Evolutionary conservation across 371 early-diverging fungal species (phyloP).

Genomic region (Entomophthora muscae): DNA sequence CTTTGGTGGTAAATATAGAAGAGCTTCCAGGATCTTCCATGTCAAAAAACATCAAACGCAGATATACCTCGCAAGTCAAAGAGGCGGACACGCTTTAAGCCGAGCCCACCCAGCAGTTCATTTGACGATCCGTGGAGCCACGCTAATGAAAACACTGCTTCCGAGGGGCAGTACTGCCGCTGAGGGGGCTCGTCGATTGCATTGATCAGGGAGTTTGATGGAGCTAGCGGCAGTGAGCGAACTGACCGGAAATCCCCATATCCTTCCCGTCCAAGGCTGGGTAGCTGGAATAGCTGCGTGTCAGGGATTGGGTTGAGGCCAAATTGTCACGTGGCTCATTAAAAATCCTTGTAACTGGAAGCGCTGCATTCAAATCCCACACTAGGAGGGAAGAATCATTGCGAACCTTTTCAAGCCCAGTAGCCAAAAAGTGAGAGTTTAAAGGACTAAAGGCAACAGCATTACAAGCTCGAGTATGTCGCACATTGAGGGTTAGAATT

Average conservation of each 20-base stretch:
- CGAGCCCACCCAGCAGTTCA: constrained; percentile 56
- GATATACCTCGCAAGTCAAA: constrained; percentile 15
- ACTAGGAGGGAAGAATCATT: constrained; percentile 52
- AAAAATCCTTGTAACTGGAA: neutral
- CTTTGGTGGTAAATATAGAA: constrained; percentile 40
- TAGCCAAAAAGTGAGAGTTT: constrained; percentile 36
- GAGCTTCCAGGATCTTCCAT: constrained; percentile 7
- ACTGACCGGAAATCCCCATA: neutral
- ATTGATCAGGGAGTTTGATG: neutral
- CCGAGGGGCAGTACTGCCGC: constrained; percentile 46
- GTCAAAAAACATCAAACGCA: neutral
- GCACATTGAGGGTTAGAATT: constrained; percentile 28
- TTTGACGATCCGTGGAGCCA: constrained; percentile 40
- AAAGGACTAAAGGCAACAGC: constrained; percentile 46
- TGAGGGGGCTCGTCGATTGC: constrained; percentile 20
- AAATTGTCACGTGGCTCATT: neutral
- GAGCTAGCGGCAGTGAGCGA: neutral
- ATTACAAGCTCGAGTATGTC: constrained; percentile 48
- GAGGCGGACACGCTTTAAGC: constrained; percentile 37
- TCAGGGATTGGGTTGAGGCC: neutral
- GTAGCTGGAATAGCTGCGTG: neutral
- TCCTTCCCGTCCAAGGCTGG: neutral
- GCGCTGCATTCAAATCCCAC: constrained; percentile 48
- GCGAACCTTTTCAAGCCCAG: constrained; percentile 54
- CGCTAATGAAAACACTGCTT: constrained; percentile 47